Evolutionary conservation across 768 basidiomycete species (phyloP).

Genomic region (Pleurotus platypus): DNA sequence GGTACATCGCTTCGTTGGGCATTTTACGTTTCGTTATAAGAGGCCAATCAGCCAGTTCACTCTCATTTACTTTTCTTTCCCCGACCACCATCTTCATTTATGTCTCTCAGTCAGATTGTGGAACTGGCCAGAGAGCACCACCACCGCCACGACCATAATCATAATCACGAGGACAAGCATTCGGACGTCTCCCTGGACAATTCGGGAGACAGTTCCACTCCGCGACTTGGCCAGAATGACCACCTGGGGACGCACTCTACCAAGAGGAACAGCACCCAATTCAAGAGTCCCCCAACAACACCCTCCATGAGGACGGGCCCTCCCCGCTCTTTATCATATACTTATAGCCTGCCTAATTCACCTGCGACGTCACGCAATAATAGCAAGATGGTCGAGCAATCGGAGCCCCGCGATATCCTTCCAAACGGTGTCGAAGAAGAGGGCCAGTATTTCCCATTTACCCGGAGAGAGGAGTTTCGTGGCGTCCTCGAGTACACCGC

Average conservation of each 20-base stretch:
- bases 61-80: not conserved
- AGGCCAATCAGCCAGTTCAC: not conserved
- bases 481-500: constrained; percentile 52
- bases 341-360: constrained; percentile 49
- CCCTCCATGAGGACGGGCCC: constrained; percentile 71
- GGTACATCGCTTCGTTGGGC: not conserved
- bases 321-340: constrained; percentile 68
- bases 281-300: constrained; percentile 34
- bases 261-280: constrained; percentile 17
- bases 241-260: constrained; percentile 12
- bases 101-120: not conserved
- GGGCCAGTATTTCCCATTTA: constrained; percentile 29
- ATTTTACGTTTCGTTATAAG: not conserved
- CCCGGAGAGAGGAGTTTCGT: constrained; percentile 46
- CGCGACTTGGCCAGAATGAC: not conserved
- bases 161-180: not conserved
- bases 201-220: not conserved
- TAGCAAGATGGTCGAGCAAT: constrained; percentile 15
- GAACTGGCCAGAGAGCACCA: not conserved
- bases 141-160: not conserved
- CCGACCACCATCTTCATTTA: not conserved
- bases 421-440: constrained; percentile 30
- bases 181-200: not conserved
- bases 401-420: constrained; percentile 22
- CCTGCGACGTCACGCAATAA: constrained; percentile 24